Base-by-base conservation (phyloP, 176 grass and related monocot genomes). In the Musa troglodytarum region DNA sequence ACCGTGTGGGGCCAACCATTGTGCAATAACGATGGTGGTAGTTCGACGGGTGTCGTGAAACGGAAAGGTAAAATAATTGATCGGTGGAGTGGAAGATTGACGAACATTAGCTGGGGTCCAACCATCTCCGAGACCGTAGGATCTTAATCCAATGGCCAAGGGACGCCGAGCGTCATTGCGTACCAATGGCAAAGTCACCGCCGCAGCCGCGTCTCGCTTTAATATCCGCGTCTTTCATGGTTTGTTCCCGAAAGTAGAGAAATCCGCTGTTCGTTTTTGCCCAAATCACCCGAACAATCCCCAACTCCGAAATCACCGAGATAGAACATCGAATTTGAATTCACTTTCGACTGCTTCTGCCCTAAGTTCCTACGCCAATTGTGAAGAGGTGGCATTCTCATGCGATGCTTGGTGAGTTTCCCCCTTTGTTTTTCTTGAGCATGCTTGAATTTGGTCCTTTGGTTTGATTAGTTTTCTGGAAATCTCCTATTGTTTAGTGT, bases 41-140 rank as follows among this genome's bases (percentile, higher is more conserved):
- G 34, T 43, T 4, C 0, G 4, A 0, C 0, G 34, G 34, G 34
- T 43, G 4, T 6, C 4, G 0, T 0, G 6, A 43, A 43, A 0
- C 34, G 34, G 34, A 43, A 43, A 43, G 4, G 34, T 43, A 0
- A 43, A 43, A 43, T 3, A 43, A 43, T 43, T 43, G 34, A 43
- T 43, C 34, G 34, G 34, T 0, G 34, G 34, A 43, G 34, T 43
- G 34, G 34, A 43, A 43, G 34, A 43, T 6, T 43, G 34, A 43
- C 34, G 34, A 6, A 43, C 3, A 4, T 43, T 43, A 43, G 34
- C 34, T 5, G 34, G 34, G 34, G 34, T 61, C 57, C 3, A n/a
- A 19, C 16, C 3, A 8, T 61, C 1, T 20, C 57, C 0, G 0
- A 61, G 6, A 9, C 17, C 57, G 57, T n/a, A 61, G 17, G 19